These are phyloP conservation scores for Conticribra guillardii DNA, from an alignment of 108 stramenopile genomes.

Conservation along the genomic window DNA sequence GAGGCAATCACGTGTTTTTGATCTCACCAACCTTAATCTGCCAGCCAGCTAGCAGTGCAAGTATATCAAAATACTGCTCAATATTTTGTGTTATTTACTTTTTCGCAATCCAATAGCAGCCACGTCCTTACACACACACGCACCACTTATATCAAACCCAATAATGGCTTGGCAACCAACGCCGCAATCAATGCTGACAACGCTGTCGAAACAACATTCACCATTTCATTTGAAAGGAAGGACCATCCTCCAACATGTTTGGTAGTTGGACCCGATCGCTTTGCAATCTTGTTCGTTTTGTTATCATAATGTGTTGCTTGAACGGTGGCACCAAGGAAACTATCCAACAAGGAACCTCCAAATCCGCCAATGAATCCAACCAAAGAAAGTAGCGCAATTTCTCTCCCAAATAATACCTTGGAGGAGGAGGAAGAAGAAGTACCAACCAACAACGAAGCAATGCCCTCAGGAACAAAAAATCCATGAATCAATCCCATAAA, in stretches of 20 bases:
- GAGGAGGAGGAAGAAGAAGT: neutral
- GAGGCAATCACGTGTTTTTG: too few relatives aligned
- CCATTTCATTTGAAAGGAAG: conserved; percentile 42
- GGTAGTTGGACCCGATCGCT: conserved; percentile 16
- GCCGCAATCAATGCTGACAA: conserved; percentile 27
- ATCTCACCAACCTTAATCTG: too few relatives aligned
- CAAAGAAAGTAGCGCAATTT: conserved; percentile 26
- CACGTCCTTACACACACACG: neutral
- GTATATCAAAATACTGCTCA: too few relatives aligned
- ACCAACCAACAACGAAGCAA: conserved; percentile 18
- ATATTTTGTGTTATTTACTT: too few relatives aligned
- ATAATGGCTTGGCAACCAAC: conserved; percentile 16
- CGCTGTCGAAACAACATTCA: conserved; percentile 34
- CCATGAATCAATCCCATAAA: conserved; percentile 67
- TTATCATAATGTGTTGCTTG: conserved; percentile 74
- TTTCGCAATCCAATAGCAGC: too few relatives aligned
- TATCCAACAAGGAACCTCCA: conserved; percentile 74
- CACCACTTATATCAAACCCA: conserved; percentile 7
- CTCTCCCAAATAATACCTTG: conserved; percentile 11
- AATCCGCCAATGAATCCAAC: conserved; percentile 68
- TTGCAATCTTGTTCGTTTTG: conserved; percentile 54
- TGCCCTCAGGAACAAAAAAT: conserved; percentile 46
- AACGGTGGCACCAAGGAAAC: conserved; percentile 76
- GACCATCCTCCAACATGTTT: conserved; percentile 14
- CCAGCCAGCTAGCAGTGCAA: too few relatives aligned